phyloP scores from a whole-genome alignment of 2,329 filamentous ascomycete species.

The Claviceps fusiformis region DNA sequence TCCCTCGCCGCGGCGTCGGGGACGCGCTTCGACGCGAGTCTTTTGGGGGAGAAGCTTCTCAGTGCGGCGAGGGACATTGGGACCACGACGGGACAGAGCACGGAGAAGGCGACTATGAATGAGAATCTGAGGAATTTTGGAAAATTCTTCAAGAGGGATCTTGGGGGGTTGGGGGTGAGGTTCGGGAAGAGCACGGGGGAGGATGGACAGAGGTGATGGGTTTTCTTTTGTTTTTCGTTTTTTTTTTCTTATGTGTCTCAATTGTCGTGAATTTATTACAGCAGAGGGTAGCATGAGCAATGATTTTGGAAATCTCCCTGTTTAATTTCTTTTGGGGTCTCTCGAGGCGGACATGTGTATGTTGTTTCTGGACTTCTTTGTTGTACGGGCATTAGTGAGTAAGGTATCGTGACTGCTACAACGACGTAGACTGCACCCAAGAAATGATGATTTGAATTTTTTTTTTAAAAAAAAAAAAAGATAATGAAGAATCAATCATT shows the following conservation, averaged over 20 bases:
- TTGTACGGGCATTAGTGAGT: too few species aligned
- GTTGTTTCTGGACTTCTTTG: background rate
- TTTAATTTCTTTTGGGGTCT: background rate
- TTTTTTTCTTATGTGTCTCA: background rate
- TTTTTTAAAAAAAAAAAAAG: too few species aligned
- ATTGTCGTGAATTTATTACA: too few species aligned
- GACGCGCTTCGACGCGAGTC: conserved; percentile 63
- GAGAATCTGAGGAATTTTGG: conserved; percentile 93
- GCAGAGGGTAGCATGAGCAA: background rate
- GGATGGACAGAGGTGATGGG: conserved; percentile 11
- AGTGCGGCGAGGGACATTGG: conserved; percentile 80
- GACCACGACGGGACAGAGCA: conserved; percentile 30
- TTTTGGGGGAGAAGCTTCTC: conserved; percentile 75
- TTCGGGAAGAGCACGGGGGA: conserved; percentile 50
- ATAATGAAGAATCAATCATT: too few species aligned
- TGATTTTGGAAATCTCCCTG: background rate
- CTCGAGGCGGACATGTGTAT: background rate
- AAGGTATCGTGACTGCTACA: too few species aligned
- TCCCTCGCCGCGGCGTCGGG: conserved; percentile 21
- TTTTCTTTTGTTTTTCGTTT: too few species aligned
- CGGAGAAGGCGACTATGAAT: conserved; percentile 61
- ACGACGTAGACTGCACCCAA: too few species aligned
- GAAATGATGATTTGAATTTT: too few species aligned
- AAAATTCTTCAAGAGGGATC: conserved; percentile 87
- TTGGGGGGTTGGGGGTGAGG: conserved; percentile 59